Evolutionary conservation across 192 early-diverging fungal species (phyloP).

Genomic region (Linnemannia exigua): DNA sequence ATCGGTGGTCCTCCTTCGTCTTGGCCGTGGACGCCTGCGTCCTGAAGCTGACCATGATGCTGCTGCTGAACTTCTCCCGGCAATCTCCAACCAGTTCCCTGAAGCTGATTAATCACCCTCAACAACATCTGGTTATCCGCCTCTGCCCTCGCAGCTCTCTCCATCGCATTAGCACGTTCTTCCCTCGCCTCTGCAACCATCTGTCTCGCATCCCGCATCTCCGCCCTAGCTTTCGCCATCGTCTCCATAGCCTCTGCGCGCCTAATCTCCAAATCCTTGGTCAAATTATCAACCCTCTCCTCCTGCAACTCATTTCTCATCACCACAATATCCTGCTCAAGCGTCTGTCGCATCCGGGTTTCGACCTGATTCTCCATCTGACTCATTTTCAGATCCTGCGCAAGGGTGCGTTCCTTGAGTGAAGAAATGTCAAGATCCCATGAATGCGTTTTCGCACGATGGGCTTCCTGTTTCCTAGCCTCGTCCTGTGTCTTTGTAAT

Average conservation of each 20-base stretch:
- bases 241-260: not conserved
- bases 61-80: not conserved
- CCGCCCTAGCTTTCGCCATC: not conserved
- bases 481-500: not conserved
- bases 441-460: not conserved
- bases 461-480: not conserved
- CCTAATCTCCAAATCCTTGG: not conserved
- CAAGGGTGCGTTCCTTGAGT: not conserved
- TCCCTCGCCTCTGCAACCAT: not conserved
- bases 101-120: slow-evolving; percentile 2
- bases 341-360: not conserved
- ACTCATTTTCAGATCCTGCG: not conserved
- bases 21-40: not conserved
- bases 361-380: not conserved
- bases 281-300: not conserved
- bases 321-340: not conserved
- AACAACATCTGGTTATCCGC: not conserved
- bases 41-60: not conserved
- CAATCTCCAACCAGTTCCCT: not conserved
- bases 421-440: not conserved
- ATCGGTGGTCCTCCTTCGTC: not conserved
- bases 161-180: not conserved
- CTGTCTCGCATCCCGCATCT: not conserved
- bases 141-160: not conserved
- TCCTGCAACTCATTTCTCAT: not conserved